These are phyloP conservation scores for Tricholoma flavovirens DNA, from an alignment of 768 basidiomycete species.

Conservation along the genomic window DNA sequence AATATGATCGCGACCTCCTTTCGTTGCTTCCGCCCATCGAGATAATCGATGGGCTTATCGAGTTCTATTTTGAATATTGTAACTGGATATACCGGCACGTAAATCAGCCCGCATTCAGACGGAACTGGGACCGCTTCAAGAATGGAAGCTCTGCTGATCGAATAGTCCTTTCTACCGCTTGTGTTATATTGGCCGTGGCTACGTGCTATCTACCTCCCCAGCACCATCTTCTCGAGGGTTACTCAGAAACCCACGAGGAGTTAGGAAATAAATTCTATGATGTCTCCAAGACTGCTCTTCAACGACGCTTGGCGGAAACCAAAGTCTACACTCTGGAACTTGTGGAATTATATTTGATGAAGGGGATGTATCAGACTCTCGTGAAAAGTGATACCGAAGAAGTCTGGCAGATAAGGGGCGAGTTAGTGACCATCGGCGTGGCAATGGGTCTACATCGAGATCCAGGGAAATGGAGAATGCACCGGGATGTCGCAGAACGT, in stretches of 20 bases:
- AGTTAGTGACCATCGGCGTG: conserved; percentile 66
- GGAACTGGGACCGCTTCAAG: conserved; percentile 73
- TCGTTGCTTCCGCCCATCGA: conserved; percentile 58
- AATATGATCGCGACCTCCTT: conserved; percentile 72
- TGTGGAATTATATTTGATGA: conserved; percentile 66
- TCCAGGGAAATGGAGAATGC: conserved; percentile 74
- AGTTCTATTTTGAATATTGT: conserved; percentile 80
- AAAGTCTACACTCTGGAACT: conserved; percentile 64
- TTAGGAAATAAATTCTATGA: conserved; percentile 64
- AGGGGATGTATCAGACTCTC: conserved; percentile 67
- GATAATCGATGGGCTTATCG: conserved; percentile 66
- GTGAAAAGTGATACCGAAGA: conserved; percentile 75
- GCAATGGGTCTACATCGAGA: conserved; percentile 86
- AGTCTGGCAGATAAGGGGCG: conserved; percentile 71
- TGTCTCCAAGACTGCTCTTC: conserved; percentile 58
- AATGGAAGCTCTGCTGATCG: conserved; percentile 60
- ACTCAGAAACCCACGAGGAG: conserved; percentile 50
- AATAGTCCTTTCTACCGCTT: conserved; percentile 64
- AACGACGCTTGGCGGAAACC: conserved; percentile 54
- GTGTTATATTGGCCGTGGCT: conserved; percentile 69
- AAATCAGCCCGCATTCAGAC: conserved; percentile 53
- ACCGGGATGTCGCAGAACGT: conserved; percentile 63
- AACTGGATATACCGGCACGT: conserved; percentile 85
- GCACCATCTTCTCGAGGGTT: conserved; percentile 53
- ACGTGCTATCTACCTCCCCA: conserved; percentile 64